Evolutionary conservation across 768 basidiomycete genomes (phyloP).

Genomic region (Pleurotus pulmonarius): DNA sequence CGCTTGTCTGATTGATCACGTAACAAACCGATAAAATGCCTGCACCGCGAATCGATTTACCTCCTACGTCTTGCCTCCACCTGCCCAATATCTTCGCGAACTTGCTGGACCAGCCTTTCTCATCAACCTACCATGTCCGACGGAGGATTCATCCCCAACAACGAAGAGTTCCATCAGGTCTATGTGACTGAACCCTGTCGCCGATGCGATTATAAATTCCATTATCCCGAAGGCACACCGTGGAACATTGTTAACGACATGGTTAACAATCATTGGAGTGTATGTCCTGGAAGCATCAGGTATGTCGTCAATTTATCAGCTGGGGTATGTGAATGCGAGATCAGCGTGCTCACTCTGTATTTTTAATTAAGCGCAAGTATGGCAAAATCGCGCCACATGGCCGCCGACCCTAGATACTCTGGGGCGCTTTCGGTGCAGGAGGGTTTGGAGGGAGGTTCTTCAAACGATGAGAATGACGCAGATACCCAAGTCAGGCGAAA

Average conservation of each 20-base stretch:
- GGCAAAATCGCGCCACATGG: constrained; percentile 5
- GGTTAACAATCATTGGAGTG: constrained; percentile 10
- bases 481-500: background rate
- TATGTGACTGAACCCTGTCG: background rate
- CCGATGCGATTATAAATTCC: constrained; percentile 6
- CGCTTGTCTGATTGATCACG: constrained; percentile 1
- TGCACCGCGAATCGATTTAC: constrained; percentile 5
- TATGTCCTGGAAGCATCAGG: constrained; percentile 12
- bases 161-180: constrained; percentile 1
- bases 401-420: constrained; percentile 1
- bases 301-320: background rate
- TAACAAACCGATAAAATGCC: constrained; percentile 7
- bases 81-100: background rate
- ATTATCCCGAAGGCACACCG: constrained; percentile 10
- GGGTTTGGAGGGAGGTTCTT: constrained; percentile 2
- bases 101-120: background rate
- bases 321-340: no score
- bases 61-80: constrained; percentile 6
- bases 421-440: background rate
- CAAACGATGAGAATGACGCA: constrained; percentile 2
- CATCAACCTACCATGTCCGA: background rate
- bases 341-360: background rate
- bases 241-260: constrained; percentile 10
- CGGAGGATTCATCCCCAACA: background rate
- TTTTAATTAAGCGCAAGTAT: background rate